Percentiles rank a stretch among this genome's conserved stretches.
phyloP scores from a whole-genome alignment of 192 early-diverging fungal species.

The Backusella liffmaniae region DNA sequence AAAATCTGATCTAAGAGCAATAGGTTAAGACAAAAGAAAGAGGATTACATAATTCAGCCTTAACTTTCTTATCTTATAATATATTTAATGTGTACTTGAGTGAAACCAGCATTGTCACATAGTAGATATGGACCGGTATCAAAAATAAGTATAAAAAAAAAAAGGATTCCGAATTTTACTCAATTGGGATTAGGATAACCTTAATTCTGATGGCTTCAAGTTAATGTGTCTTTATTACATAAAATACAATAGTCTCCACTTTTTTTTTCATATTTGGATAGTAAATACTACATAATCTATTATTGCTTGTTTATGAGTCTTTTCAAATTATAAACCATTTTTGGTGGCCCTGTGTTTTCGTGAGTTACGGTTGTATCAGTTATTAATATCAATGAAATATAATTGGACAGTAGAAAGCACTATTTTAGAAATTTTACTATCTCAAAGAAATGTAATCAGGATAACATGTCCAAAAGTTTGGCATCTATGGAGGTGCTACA shows the following conservation, averaged over 20 bases:
- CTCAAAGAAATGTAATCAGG: background rate
- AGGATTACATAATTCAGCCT: background rate
- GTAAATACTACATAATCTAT: background rate
- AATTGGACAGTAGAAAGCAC: conserved; percentile 4
- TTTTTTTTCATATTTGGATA: too few relatives aligned
- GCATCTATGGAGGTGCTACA: background rate
- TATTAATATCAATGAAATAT: background rate
- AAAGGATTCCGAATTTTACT: background rate
- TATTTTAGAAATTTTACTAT: background rate
- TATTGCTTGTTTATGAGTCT: background rate
- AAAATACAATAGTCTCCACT: too few relatives aligned
- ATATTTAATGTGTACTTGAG: background rate
- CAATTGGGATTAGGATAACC: background rate
- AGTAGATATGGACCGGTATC: background rate
- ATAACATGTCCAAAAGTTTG: background rate
- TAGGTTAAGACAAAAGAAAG: background rate
- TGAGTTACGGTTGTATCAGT: background rate
- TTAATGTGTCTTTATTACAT: background rate
- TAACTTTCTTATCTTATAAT: background rate
- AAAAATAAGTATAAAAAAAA: background rate
- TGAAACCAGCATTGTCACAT: background rate
- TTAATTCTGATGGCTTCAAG: background rate
- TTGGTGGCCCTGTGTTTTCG: background rate
- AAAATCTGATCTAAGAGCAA: background rate
- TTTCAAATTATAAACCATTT: background rate